Conservation (phyloP, 23 red algal genomes). For the Chondrus crispus region DNA sequence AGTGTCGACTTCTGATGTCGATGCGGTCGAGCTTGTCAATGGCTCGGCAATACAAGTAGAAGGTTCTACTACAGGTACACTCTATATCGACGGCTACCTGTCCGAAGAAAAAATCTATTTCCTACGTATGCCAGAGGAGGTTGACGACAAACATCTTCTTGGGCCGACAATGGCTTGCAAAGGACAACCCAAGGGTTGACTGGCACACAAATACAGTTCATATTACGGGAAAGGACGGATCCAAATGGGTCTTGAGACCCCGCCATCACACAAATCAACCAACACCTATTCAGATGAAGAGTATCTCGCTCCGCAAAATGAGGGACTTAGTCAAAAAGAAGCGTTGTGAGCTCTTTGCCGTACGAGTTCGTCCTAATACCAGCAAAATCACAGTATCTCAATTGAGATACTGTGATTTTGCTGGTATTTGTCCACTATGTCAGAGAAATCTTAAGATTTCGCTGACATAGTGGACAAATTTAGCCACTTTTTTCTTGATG, state of each 20-base stretch:
- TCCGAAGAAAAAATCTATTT: not conserved
- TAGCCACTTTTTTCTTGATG: conserved; percentile 4
- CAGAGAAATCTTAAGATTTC: no score
- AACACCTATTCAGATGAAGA: not conserved
- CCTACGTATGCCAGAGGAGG: not conserved
- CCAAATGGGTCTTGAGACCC: not conserved
- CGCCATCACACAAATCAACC: not conserved
- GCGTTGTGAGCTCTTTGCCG: not conserved
- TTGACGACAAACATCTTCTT: not conserved
- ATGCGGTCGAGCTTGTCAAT: not conserved
- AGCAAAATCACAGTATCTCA: not conserved
- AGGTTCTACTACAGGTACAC: not conserved
- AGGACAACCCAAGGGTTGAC: not conserved
- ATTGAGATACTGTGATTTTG: not conserved
- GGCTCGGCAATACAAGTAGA: not conserved
- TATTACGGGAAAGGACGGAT: not conserved
- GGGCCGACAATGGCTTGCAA: not conserved
- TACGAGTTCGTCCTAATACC: not conserved
- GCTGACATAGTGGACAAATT: not conserved
- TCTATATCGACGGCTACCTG: not conserved
- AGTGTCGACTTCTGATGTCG: not conserved
- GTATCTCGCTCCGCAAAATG: not conserved
- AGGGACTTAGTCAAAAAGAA: not conserved
- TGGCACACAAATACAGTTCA: not conserved
- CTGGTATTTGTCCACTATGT: not conserved